These are phyloP conservation scores for Arachis monticola DNA, from an alignment of 331 rosid species.

Conservation along the genomic window DNA sequence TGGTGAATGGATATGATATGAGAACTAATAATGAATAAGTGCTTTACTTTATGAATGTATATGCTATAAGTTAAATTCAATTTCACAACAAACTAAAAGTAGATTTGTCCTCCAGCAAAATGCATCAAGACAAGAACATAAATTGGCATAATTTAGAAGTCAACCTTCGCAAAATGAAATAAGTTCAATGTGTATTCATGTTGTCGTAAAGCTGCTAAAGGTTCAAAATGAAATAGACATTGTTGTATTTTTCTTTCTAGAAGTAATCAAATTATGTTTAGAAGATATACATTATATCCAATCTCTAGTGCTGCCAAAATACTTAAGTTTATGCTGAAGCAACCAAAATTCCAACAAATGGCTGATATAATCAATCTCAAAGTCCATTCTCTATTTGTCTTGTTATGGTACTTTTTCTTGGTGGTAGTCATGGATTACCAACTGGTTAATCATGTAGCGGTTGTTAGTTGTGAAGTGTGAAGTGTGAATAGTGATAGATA, in stretches of 20 bases:
- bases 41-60: not conserved
- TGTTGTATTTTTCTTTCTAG: not conserved
- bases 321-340: not conserved
- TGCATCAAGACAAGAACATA: not conserved
- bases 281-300: not conserved
- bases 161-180: too few species aligned
- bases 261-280: not conserved
- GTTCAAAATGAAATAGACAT: not conserved
- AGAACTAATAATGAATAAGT: conserved; percentile 37
- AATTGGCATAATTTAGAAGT: too few species aligned
- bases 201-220: not conserved
- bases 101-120: too few species aligned
- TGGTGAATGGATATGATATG: conserved; percentile 27
- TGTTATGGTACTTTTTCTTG: not conserved
- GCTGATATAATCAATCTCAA: not conserved
- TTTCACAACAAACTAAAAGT: not conserved
- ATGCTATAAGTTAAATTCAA: not conserved
- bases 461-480: not conserved
- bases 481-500: conserved; percentile 1
- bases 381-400: not conserved
- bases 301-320: conserved; percentile 2
- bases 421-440: not conserved
- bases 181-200: not conserved
- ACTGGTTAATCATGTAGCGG: conserved; percentile 7
- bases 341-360: not conserved